Evolutionary conservation across 129 eudicot species (phyloP).

Genomic region (Pseudognaphalium luteoalbum): DNA sequence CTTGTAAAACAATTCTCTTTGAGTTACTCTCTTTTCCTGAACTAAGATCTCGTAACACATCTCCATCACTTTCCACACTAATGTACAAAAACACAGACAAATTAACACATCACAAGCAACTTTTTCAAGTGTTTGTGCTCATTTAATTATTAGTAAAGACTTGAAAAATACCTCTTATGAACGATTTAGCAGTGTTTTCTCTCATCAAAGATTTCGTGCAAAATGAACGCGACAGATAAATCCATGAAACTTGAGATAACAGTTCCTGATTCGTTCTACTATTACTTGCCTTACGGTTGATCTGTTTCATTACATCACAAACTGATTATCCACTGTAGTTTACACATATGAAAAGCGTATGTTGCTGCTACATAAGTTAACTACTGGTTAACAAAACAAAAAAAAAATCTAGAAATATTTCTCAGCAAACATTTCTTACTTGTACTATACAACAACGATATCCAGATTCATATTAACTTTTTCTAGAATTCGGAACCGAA

Average conservation of each 20-base stretch:
- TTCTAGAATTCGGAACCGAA: conserved; percentile 3
- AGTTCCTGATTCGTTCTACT: conserved; percentile 69
- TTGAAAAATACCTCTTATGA: conserved; percentile 60
- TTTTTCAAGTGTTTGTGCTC: not conserved
- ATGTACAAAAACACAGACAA: not conserved
- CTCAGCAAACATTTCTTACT: conserved; percentile 5
- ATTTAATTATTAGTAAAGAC: conserved; percentile 3
- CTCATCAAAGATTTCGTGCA: conserved; percentile 65
- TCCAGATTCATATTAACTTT: conserved; percentile 10
- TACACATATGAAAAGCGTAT: not conserved
- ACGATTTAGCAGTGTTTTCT: conserved; percentile 76
- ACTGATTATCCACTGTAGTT: not conserved
- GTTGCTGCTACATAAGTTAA: too few species aligned
- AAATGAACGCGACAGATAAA: conserved; percentile 70
- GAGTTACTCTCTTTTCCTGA: conserved; percentile 89
- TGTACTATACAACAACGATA: conserved; percentile 1
- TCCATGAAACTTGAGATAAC: conserved; percentile 63
- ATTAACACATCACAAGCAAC: not conserved
- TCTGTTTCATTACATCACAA: conserved; percentile 43
- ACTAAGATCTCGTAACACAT: conserved; percentile 75
- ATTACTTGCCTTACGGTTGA: conserved; percentile 63
- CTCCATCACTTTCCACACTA: conserved; percentile 98
- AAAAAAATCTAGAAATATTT: not conserved
- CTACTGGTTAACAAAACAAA: not conserved
- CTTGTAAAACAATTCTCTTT: conserved; percentile 88